Base-by-base conservation (phyloP, 495 filamentous ascomycete genomes). In the Bombardia bombarda region DNA sequence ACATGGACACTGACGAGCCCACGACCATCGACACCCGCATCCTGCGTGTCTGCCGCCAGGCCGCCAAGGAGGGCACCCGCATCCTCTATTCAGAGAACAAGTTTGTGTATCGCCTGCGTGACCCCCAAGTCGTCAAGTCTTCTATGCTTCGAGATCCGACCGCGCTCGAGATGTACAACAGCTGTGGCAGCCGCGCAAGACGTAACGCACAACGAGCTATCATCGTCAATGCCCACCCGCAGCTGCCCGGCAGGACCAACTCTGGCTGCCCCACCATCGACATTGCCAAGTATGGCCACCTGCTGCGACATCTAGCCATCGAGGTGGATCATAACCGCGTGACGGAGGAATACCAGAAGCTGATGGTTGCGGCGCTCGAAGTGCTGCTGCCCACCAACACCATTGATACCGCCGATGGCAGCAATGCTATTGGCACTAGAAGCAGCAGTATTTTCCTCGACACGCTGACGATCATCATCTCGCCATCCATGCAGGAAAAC, bases 31-130 rank as follows among this genome's bases (percentile, higher is more conserved):
- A 70, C 18, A 33, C 61, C 1, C 23, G 45, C 0, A 65, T 72
- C 24, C 41, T 72, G 25, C 36, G 32, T 8, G 58, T 55, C 0
- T 65, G 62, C 38, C 46, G 43, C 2, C 48, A 50, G 8, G 36
- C 61, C 10, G 42, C 38, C 1, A 8, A 30, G 1, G 60, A 69
- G 38, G 69, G 58, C 4, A 36, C 50, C 1, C 50, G 42, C 0
- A 43, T 71, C 4, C 54, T 72, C 0, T 72, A 60, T 35, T 64
- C 61, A 1, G 54, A 65, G 33, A 72, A 72, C 23, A 52, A 28
- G 0, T 72, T 72, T 41, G 12, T 46, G 0, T 70, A 71, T 42
- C 41, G 50, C 8, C 42, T 70, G n/a, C 57, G 65, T 2, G 63
- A 72, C 32, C 49, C 60, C 6, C 21, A 37, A 3, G 39, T 22